A percentile compares a stretch with the other conserved stretches of the same genome.
Evolutionary conservation across 2,329 filamentous ascomycete species (phyloP).

Genomic region (Plenodomus biglobosus): DNA sequence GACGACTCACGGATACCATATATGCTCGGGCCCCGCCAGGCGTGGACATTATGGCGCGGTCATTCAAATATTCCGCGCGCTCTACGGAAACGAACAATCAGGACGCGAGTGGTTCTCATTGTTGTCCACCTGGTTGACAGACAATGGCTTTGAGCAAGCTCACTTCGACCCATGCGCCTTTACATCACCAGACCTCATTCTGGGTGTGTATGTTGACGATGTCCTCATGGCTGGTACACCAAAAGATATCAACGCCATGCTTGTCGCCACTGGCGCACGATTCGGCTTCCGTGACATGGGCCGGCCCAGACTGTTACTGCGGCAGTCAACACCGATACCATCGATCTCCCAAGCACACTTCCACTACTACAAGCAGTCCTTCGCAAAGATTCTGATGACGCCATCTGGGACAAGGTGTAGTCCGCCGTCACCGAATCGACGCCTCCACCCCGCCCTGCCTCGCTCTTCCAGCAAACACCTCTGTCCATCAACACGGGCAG

Average conservation of each 20-base stretch:
- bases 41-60: neutral
- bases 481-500: constrained; percentile 22
- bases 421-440: constrained; percentile 42
- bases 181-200: neutral
- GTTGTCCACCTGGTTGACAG: neutral
- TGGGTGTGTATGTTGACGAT: constrained; percentile 18
- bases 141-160: neutral
- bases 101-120: constrained; percentile 13
- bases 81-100: constrained; percentile 21
- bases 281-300: constrained; percentile 12
- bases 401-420: constrained; percentile 37
- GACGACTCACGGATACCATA: constrained; percentile 1
- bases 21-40: constrained; percentile 2
- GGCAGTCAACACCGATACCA: constrained; percentile 5
- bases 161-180: constrained; percentile 9
- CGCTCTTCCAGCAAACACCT: constrained; percentile 32
- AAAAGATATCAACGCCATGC: neutral
- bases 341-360: constrained; percentile 2
- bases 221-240: constrained; percentile 3
- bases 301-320: neutral
- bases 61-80: constrained; percentile 1
- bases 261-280: neutral
- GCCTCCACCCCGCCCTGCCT: constrained; percentile 30
- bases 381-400: constrained; percentile 7
- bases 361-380: constrained; percentile 6